Evolutionary conservation across 176 grass and related monocot genomes (phyloP).

Genomic region (Stipa capillata): DNA sequence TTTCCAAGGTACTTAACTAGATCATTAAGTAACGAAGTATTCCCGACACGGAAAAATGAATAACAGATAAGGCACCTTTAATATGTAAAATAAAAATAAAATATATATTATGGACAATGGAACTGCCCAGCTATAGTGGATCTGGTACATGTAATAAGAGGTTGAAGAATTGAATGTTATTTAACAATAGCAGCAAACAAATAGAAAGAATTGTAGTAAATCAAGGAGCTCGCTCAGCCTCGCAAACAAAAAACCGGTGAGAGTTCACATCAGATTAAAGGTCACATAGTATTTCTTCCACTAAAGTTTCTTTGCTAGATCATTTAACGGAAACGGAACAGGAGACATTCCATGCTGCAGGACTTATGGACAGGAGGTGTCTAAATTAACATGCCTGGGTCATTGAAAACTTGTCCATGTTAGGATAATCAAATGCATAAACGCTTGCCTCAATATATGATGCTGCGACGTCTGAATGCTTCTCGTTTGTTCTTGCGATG

Average conservation of each 20-base stretch:
- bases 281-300: not conserved
- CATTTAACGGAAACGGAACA: not conserved
- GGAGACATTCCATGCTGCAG: not conserved
- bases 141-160: not conserved
- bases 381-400: not conserved
- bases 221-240: not conserved
- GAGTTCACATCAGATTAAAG: not conserved
- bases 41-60: not conserved
- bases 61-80: not conserved
- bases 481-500: conserved; percentile 98
- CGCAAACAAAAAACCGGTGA: not conserved
- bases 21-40: not conserved
- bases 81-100: not conserved
- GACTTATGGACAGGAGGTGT: not conserved
- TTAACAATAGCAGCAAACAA: not conserved
- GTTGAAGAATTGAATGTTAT: not conserved
- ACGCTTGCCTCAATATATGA: conserved; percentile 87
- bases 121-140: not conserved
- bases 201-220: not conserved
- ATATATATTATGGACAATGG: not conserved
- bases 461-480: conserved; percentile 91
- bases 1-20: not conserved
- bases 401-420: not conserved
- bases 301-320: not conserved
- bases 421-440: not conserved